Base-by-base conservation (phyloP, 768 basidiomycete species). In the Lyophyllum decastes region DNA sequence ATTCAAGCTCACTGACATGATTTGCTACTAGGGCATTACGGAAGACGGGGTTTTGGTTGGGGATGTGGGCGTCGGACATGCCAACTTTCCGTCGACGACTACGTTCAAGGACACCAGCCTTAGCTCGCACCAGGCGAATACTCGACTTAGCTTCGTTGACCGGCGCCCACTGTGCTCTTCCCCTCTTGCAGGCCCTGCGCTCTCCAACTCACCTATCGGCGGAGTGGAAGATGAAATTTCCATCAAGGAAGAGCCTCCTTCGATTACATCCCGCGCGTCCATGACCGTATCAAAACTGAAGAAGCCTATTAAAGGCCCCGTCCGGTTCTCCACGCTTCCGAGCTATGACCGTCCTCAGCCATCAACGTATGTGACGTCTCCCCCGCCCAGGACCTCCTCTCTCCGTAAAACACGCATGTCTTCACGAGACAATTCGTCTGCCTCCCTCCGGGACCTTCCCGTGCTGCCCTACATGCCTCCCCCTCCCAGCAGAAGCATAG, bases 161-260 rank as follows among this genome's bases (percentile, higher is more conserved):
- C 59, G 72, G 8, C 74, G 69, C 22, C 78, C 77, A 0, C 47
- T 76, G 21, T 72, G 74, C 12, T 79, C 79, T 1, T 80, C 79
- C 19, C 79, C 78, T 14, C 68, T 80, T 16, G 73, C 78, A 10
- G 74, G 77, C 5, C 76, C 77, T 24, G 72, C 70, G 2, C 52
- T 76, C 1, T 69, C 66, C n/a, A 30, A 54, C 26, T 40, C 52
- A 21, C 52, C 60, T 70, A 14, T 30, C 40, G 21, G 52, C 59
- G 14, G 33, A 21, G 59, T 56, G 30, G 35, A 49, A 53, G 9
- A 47, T 25, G 52, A 34, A 22, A 9, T 22, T 56, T 34, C 44
- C 52, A 17, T 21, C 27, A n/a, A 44, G 26, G 24, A 51, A 43
- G 46, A 34, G n/a, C 43, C 4, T n/a, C 40, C 34, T 21, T 25